These are phyloP conservation scores for Fusarium irregulare DNA, from an alignment of 2,329 filamentous ascomycete species.

Conservation along the genomic window DNA sequence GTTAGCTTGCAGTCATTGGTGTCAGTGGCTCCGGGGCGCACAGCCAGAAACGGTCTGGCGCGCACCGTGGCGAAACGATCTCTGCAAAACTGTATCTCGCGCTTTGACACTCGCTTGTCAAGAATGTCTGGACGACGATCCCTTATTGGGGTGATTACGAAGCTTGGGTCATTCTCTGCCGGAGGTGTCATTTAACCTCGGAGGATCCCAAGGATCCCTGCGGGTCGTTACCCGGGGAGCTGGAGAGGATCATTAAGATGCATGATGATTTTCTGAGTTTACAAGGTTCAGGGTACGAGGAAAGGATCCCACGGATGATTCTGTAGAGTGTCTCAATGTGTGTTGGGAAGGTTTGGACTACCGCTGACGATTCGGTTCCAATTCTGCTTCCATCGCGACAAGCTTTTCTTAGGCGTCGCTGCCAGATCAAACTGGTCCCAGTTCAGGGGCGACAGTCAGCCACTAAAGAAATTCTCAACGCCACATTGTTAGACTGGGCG, in stretches of 20 bases:
- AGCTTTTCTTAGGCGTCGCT: not conserved
- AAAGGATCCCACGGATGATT: not conserved
- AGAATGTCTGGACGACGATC: not conserved
- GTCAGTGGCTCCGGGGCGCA: not conserved
- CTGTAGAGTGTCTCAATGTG: too few species aligned
- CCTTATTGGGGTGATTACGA: not conserved
- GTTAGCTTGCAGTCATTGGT: not conserved
- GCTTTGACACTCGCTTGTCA: not conserved
- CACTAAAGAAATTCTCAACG: not conserved
- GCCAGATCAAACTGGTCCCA: too few species aligned
- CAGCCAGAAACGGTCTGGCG: not conserved
- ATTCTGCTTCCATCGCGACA: not conserved
- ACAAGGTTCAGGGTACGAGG: not conserved
- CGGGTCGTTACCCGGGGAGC: not conserved
- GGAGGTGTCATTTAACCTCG: not conserved
- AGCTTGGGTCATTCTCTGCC: not conserved
- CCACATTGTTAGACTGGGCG: not conserved
- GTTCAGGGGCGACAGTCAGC: not conserved
- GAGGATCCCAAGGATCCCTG: not conserved
- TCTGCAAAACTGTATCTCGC: not conserved
- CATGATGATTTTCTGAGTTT: not conserved
- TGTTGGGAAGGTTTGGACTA: too few species aligned
- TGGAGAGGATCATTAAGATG: not conserved
- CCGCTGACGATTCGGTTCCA: not conserved
- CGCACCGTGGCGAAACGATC: not conserved